Percentiles rank a stretch among this genome's conserved stretches.
These are phyloP conservation scores for Uromyces viciae-fabae DNA, from an alignment of 1,284 basidiomycete genomes.

Conservation along the genomic window DNA sequence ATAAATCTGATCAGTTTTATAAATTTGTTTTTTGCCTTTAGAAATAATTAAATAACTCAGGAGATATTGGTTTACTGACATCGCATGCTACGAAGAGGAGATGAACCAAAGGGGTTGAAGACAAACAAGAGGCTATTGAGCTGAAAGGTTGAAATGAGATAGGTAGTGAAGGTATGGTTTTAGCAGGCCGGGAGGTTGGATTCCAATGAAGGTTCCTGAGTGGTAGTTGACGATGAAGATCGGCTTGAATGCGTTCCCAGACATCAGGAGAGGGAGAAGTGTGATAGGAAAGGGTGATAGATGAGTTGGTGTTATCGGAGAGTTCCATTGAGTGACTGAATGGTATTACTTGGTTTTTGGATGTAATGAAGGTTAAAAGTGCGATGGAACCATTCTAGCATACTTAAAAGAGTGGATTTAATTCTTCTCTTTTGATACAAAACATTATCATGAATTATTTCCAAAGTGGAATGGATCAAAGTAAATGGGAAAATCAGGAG, in stretches of 20 bases:
- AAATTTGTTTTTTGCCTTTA: no score
- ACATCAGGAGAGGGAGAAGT: conserved; percentile 43
- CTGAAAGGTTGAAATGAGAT: conserved; percentile 69
- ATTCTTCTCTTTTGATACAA: no score
- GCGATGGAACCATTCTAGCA: no score
- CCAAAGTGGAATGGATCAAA: no score
- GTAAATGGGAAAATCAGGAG: no score
- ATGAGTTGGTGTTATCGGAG: background rate
- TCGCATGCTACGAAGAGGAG: conserved; percentile 81
- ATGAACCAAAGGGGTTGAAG: conserved; percentile 66
- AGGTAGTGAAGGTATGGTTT: conserved; percentile 81
- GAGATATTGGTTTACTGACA: conserved; percentile 58
- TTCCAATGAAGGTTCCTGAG: conserved; percentile 88
- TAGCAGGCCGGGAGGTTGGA: conserved; percentile 64
- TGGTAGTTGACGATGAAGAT: conserved; percentile 66
- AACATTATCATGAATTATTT: no score
- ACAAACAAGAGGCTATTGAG: conserved; percentile 56
- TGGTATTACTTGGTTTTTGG: no score
- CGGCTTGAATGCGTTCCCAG: conserved; percentile 60
- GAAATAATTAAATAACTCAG: no score
- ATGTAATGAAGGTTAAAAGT: no score
- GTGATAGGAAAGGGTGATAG: conserved; percentile 39
- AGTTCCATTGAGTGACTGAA: no score
- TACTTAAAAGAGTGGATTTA: no score
- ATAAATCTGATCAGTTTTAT: background rate